phyloP scores from a whole-genome alignment of 768 basidiomycete genomes.

The Phaffia australis region DNA sequence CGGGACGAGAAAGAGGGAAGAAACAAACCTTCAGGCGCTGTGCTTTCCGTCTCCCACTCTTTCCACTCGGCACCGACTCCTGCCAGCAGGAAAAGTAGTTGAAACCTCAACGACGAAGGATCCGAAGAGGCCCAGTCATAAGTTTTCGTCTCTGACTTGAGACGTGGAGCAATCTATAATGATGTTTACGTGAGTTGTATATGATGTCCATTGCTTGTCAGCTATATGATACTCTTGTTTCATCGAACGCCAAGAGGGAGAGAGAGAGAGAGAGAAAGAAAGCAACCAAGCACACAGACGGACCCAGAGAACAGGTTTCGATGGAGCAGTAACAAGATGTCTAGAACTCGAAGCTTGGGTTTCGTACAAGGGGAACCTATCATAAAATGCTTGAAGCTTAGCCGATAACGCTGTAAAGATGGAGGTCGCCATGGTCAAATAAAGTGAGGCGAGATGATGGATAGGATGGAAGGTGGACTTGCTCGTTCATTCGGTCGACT shows the following conservation, averaged over 20 bases:
- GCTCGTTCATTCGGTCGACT: no score
- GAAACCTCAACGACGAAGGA: conserved; percentile 11
- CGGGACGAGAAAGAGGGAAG: neutral
- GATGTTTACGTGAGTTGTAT: neutral
- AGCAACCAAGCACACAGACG: neutral
- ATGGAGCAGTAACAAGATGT: neutral
- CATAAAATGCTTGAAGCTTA: no score
- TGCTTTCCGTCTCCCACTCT: conserved; percentile 15
- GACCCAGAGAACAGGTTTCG: conserved; percentile 6
- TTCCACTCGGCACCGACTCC: conserved; percentile 5
- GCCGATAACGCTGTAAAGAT: no score
- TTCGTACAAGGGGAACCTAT: no score
- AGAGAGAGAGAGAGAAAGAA: neutral
- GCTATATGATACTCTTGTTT: no score
- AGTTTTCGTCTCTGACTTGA: neutral
- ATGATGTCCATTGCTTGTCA: no score
- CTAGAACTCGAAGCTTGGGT: no score
- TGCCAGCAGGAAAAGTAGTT: conserved; percentile 8
- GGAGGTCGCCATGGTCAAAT: no score
- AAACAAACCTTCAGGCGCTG: conserved; percentile 18
- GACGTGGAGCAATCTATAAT: neutral
- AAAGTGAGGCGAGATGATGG: no score
- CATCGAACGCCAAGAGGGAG: neutral
- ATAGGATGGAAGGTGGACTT: no score
- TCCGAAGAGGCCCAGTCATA: conserved; percentile 14